phyloP scores from a whole-genome alignment of 345 rosid genomes.

The Heritiera littoralis region DNA sequence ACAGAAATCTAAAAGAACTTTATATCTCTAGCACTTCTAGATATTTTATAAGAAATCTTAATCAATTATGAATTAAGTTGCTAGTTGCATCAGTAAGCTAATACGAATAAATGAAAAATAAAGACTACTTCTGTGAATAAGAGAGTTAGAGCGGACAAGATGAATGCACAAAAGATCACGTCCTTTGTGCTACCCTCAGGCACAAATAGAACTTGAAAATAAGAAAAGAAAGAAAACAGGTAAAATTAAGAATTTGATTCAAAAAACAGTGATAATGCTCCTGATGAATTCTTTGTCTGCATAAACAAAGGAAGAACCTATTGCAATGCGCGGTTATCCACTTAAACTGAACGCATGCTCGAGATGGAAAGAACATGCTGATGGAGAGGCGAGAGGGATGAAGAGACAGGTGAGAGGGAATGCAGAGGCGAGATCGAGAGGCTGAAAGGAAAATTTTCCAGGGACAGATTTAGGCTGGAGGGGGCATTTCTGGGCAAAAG shows the following conservation, averaged over 20 bases:
- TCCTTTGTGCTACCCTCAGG: background rate
- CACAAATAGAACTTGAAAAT: background rate
- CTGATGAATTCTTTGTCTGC: background rate
- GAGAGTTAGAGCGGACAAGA: constrained; percentile 9
- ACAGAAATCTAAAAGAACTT: constrained; percentile 19
- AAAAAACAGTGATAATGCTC: background rate
- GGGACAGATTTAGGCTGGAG: too few species aligned
- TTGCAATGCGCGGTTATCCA: background rate
- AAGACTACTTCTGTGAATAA: constrained; percentile 5
- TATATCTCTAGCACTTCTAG: background rate
- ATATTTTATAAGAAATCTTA: background rate
- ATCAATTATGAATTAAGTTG: background rate
- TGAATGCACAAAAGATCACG: background rate
- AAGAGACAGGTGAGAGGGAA: too few species aligned
- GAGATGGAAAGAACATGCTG: too few species aligned
- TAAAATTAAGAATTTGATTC: background rate
- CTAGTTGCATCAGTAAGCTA: background rate
- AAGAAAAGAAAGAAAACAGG: background rate
- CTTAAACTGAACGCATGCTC: background rate
- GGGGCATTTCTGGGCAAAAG: too few species aligned
- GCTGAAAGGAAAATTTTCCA: too few species aligned
- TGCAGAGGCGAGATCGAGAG: too few species aligned
- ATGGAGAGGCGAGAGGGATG: too few species aligned
- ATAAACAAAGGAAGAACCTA: background rate
- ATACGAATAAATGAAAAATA: background rate